These are phyloP conservation scores for Blastobotrys malaysiensis DNA, from an alignment of 1,139 yeast genomes.

Conservation along the genomic window DNA sequence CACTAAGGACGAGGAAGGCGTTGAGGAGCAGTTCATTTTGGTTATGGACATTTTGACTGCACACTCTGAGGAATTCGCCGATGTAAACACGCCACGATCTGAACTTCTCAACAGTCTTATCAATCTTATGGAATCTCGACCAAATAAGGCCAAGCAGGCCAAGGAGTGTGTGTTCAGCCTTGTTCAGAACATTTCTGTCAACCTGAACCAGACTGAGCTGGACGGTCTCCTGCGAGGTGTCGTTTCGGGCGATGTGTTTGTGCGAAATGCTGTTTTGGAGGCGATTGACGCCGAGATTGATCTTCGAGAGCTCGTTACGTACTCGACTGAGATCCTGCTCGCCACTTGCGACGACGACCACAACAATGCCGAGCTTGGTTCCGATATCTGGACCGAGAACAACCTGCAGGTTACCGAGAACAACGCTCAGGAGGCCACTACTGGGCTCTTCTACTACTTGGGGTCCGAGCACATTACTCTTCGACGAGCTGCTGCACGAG, in stretches of 20 bases:
- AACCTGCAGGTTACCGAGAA: constrained; percentile 46
- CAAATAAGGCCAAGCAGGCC: constrained; percentile 73
- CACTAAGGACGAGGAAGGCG: constrained; percentile 62
- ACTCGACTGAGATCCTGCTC: constrained; percentile 68
- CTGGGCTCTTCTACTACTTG: constrained; percentile 17
- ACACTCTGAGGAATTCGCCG: constrained; percentile 70
- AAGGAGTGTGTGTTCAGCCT: constrained; percentile 77
- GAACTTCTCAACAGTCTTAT: constrained; percentile 58
- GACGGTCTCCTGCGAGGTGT: constrained; percentile 52
- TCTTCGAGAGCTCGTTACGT: constrained; percentile 47
- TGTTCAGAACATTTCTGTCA: constrained; percentile 67
- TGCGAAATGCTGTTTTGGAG: constrained; percentile 74
- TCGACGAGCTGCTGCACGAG: constrained; percentile 59
- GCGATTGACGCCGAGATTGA: constrained; percentile 85
- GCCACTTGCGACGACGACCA: constrained; percentile 70
- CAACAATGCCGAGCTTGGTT: constrained; percentile 59
- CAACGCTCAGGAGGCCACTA: constrained; percentile 7
- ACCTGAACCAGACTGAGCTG: constrained; percentile 53
- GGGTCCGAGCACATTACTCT: constrained; percentile 28
- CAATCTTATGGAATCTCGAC: constrained; percentile 55
- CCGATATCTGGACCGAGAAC: constrained; percentile 82
- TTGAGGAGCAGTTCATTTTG: constrained; percentile 78
- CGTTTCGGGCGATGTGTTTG: constrained; percentile 60
- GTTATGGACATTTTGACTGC: constrained; percentile 71
- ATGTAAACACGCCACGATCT: constrained; percentile 62